Base-by-base conservation (phyloP, 352 stramenopile genomes). In the Elongisporangium prolatum region DNA sequence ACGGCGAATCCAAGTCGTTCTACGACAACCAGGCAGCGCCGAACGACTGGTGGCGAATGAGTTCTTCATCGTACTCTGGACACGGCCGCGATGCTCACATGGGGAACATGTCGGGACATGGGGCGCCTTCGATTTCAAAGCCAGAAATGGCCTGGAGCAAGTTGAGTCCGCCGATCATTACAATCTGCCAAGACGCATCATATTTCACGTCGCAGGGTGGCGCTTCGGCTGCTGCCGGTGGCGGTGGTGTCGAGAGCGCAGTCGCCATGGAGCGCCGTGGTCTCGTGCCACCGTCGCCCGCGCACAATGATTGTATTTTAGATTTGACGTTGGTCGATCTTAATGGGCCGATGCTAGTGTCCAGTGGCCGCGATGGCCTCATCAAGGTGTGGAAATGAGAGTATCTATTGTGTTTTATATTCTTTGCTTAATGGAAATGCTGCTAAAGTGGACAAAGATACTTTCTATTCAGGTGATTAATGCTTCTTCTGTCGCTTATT, bases 381-480 rank as follows among this genome's bases (percentile, higher is more conserved):
- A 97, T 99, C 61, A 99, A 99, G 72, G 74, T 98, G 52, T 99
- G 94, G 93, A 93, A 95, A 56, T 99, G 71, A 71, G 22, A 10
- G 17, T 24, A 22, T 38, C 18, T 24, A 20, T 48, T 48, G 16
- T 54, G n/a, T 51, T 51, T 22, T 22, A 51, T 24, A 24, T 24
- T 51, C n/a, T 4, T 24, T 51, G n/a, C 48, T 51, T 22, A 51
- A 51, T 51, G 48, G 48, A 51, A 51, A 51, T 17, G 34, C 34
- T 44, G 34, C 48, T 55, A 50, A 69, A 56, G 59, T 18, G 20
- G 21, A 11, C 49, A 25, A 22, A 3, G 17, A 21, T 21, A 53
- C 49, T 22, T 53, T 20, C 20, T 53, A 50, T 49, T 44, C 34
- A 44, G 34, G 34, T 44, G 28, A 10, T 53, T 69, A 80, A 52